These are phyloP conservation scores for Talaromyces piceae DNA, from an alignment of 2,329 filamentous ascomycete species.

Conservation along the genomic window DNA sequence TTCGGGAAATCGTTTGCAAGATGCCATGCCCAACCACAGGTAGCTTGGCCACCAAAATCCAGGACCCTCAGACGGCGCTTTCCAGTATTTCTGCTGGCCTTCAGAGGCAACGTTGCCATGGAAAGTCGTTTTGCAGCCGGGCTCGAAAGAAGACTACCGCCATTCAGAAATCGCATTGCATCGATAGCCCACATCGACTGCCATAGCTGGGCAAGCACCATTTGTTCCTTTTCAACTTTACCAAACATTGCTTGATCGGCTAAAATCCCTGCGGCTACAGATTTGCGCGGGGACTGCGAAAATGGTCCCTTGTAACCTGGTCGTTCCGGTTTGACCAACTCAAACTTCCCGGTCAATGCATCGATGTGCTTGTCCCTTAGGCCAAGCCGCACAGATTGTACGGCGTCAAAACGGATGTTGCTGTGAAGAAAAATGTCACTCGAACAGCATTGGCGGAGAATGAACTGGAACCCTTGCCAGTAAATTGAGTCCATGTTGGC, in stretches of 20 bases:
- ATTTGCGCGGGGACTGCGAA: slow-evolving; percentile 66
- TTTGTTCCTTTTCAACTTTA: slow-evolving; percentile 63
- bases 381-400: slow-evolving; percentile 75
- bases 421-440: slow-evolving; percentile 79
- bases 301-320: slow-evolving; percentile 62
- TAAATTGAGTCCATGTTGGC: slow-evolving; percentile 69
- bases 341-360: slow-evolving; percentile 77
- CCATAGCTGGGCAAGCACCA: slow-evolving; percentile 65
- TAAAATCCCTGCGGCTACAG: slow-evolving; percentile 55
- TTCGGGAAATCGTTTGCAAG: slow-evolving; percentile 79
- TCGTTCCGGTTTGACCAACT: slow-evolving; percentile 63
- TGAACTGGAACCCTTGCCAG: slow-evolving; percentile 76
- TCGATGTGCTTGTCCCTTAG: slow-evolving; percentile 66
- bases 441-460: slow-evolving; percentile 57
- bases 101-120: slow-evolving; percentile 19
- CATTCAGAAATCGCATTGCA: slow-evolving; percentile 53
- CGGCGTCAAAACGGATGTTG: slow-evolving; percentile 75
- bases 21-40: slow-evolving; percentile 95
- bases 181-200: slow-evolving; percentile 56
- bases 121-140: slow-evolving; percentile 38
- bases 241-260: slow-evolving; percentile 36
- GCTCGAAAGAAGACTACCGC: slow-evolving; percentile 52
- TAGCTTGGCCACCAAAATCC: slow-evolving; percentile 76
- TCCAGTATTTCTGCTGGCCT: slow-evolving; percentile 21
- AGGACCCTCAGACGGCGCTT: slow-evolving; percentile 59